phyloP scores from a whole-genome alignment of 1,139 yeast genomes.

The Diutina siamensis region DNA sequence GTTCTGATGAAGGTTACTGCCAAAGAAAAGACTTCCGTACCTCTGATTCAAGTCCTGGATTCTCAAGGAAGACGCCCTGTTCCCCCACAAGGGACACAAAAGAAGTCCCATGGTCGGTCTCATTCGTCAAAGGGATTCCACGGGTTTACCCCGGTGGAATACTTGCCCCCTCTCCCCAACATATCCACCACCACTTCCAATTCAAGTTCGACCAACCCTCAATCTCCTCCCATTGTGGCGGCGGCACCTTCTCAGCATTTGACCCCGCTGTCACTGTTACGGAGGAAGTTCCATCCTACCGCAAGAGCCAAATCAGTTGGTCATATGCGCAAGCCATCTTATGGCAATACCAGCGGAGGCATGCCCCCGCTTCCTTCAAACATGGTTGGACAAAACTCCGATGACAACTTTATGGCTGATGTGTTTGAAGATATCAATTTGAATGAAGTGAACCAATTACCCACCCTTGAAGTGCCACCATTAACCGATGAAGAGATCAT shows the following conservation, averaged over 20 bases:
- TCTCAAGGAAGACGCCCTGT: background rate
- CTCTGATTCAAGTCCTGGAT: background rate
- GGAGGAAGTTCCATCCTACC: slow-evolving; percentile 47
- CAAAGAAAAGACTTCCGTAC: slow-evolving; percentile 28
- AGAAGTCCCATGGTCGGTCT: background rate
- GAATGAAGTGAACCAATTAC: slow-evolving; percentile 14
- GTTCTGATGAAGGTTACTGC: slow-evolving; percentile 52
- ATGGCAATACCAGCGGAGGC: slow-evolving; percentile 13
- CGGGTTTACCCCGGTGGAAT: slow-evolving; percentile 37
- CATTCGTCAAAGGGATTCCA: background rate
- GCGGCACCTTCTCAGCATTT: background rate
- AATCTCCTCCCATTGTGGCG: slow-evolving; percentile 6
- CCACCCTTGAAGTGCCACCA: slow-evolving; percentile 13
- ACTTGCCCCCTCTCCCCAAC: slow-evolving; percentile 38
- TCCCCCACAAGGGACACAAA: background rate
- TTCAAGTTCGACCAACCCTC: slow-evolving; percentile 6
- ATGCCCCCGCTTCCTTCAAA: slow-evolving; percentile 30
- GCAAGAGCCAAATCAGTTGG: slow-evolving; percentile 89
- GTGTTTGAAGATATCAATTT: slow-evolving; percentile 59
- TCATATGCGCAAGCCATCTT: slow-evolving; percentile 55
- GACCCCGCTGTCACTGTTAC: slow-evolving; percentile 2
- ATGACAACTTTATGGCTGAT: slow-evolving; percentile 28
- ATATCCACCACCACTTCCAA: slow-evolving; percentile 17
- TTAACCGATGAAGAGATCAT: slow-evolving; percentile 52
- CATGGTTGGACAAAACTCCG: slow-evolving; percentile 32